Evolutionary conservation across 78 protist species (phyloP), one percentile per base, ranked within the genome.

Genomic region (Reticulomyxa filosa): DNA sequence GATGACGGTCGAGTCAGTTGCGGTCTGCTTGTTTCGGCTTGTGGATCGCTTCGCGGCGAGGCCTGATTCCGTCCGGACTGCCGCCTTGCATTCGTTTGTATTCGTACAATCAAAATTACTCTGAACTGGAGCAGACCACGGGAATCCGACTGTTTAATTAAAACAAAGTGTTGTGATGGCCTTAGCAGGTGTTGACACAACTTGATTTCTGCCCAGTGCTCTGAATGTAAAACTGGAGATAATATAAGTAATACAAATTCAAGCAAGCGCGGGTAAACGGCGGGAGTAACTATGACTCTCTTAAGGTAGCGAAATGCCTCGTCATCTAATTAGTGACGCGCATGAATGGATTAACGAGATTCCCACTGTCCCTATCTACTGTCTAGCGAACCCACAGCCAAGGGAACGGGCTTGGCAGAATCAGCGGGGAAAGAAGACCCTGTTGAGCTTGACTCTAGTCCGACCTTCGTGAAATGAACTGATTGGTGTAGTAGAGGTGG

Each of bases 271-370:
- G 84, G 86, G 87, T 81, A 65, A 81, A 81, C 88, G 82, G 90
- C 87, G 88, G 83, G 88, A 84, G 90, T 84, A 84, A 83, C 88
- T 82, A 83, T 85, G 86, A 82, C 90, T 85, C 87, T 84, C 86
- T 84, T 82, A 78, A 81, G 87, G 86, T 79, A 81, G 87, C 83
- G 87, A 81, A 79, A 78, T 79, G 85, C 86, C 88, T 79, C 85
- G 85, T 78, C 87, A 77, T 78, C 79, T 69, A 80, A 79, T 71
- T 81, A 76, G 88, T 79, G 85, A 83, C 83, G 89, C 86, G 84
- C 84, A 80, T 83, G 89, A 83, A 83, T 83, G 89, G 89, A 83
- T 78, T 65, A 82, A 76, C 79, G 86, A 83, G 86, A 83, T 79
- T 83, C 89, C 89, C 80, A 81, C 87, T 84, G 89, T 84, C 89